Conservation (phyloP, 108 stramenopile species). For the Phaeodactylum tricornutum region DNA sequence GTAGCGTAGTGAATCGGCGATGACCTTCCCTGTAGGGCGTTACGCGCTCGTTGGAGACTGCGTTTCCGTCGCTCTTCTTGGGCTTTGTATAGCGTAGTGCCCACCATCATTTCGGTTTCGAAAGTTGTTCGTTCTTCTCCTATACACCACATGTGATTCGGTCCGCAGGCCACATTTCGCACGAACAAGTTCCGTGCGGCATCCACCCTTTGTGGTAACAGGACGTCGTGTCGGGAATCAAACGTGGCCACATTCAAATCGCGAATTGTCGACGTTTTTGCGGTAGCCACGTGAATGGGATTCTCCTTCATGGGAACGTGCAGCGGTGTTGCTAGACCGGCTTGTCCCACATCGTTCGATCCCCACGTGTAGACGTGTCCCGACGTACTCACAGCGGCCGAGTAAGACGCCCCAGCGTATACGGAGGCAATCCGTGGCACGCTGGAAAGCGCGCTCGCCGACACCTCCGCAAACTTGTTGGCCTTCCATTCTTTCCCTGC, state of each 20-base stretch:
- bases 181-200: neutral
- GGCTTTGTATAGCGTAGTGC: slow-evolving; percentile 27
- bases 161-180: slow-evolving; percentile 1
- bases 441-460: slow-evolving; percentile 6
- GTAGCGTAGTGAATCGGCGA: too few relatives aligned
- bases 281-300: slow-evolving; percentile 23
- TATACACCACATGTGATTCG: slow-evolving; percentile 8
- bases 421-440: slow-evolving; percentile 45
- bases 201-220: slow-evolving; percentile 11
- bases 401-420: slow-evolving; percentile 59
- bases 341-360: slow-evolving; percentile 55
- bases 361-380: slow-evolving; percentile 82
- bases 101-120: slow-evolving; percentile 3
- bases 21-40: too few relatives aligned
- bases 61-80: too few relatives aligned
- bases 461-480: neutral
- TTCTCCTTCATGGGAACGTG: slow-evolving; percentile 16
- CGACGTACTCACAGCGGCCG: slow-evolving; percentile 49
- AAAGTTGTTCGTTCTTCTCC: slow-evolving; percentile 1
- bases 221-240: slow-evolving; percentile 14
- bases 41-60: too few relatives aligned
- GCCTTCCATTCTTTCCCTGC: slow-evolving; percentile 21
- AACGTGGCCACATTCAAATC: slow-evolving; percentile 13
- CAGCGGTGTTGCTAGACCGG: slow-evolving; percentile 51
- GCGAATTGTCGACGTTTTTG: slow-evolving; percentile 23